A percentile compares a stretch with the other conserved stretches of the same genome.
These are phyloP conservation scores for Fomitopsis pulvina DNA, from an alignment of 768 basidiomycete species.

Conservation along the genomic window DNA sequence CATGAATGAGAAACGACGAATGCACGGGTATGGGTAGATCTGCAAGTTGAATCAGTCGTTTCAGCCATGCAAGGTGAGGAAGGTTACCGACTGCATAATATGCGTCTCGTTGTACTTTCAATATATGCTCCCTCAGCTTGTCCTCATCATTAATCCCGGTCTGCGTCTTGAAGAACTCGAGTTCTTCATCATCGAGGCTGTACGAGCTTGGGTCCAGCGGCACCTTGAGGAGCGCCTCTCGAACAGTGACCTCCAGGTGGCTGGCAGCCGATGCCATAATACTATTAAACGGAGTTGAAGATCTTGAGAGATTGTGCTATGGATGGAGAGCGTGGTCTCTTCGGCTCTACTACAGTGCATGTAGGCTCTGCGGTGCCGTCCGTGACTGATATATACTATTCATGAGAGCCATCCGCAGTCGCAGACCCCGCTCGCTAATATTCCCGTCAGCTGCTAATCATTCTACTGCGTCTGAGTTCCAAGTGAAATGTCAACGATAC, in stretches of 20 bases:
- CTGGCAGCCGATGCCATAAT: not conserved
- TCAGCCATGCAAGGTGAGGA: not conserved
- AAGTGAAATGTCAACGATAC: no score
- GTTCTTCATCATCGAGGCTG: slow-evolving; percentile 7
- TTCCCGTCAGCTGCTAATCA: no score
- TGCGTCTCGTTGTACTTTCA: slow-evolving; percentile 20
- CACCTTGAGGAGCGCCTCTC: not conserved
- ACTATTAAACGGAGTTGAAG: no score
- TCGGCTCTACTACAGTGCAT: no score
- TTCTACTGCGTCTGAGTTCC: no score
- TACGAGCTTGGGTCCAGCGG: slow-evolving; percentile 16
- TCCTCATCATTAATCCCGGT: slow-evolving; percentile 24
- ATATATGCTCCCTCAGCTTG: slow-evolving; percentile 20
- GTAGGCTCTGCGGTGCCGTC: no score
- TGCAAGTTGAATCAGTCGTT: not conserved
- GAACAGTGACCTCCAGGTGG: no score
- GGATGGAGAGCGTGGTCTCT: no score
- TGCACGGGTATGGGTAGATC: slow-evolving; percentile 5
- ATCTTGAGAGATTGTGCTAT: not conserved
- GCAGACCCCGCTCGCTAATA: no score
- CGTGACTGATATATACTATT: not conserved
- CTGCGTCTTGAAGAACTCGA: slow-evolving; percentile 13
- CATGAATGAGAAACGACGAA: slow-evolving; percentile 2
- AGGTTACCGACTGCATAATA: slow-evolving; percentile 18
- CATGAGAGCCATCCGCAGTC: no score